Base-by-base conservation (phyloP, 192 early-diverging fungal genomes). In the Rhizoclosmatium globosum region DNA sequence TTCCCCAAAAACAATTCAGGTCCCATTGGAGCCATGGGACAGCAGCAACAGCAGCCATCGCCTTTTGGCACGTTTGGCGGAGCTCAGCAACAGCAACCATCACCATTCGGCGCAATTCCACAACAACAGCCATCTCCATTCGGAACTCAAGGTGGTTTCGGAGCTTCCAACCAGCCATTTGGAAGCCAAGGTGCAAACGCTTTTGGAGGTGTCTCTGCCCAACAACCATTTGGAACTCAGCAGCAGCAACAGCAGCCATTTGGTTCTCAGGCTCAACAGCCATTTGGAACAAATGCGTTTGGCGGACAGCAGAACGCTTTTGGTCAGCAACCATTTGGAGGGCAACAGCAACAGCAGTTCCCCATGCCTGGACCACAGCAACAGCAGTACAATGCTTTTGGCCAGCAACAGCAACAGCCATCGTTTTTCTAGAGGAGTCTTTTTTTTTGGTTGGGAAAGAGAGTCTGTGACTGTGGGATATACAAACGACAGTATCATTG, bases 311-410 rank as follows among this genome's bases (percentile, higher is more conserved):
- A 23, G 23, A 23, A 64, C 11, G 62, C 62, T 21, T 68, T 68
- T 68, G 66, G 66, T 11, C 81, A 59, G 39, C 19, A 41, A 0
- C n/a, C 53, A 7, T 21, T 39, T 13, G 68, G 68, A 21, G 76
- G 76, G n/a, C 21, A 56, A 11, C 78, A 64, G 17, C 47, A 57
- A 1, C 50, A 67, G 53, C 79, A 80, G 62, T 78, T 60, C 43
- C 39, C 31, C 13, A 23, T 21, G 62, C 57, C 77, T 68, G 9
- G 38, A 9, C 59, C 58, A 47, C 47, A 75, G 11, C 77, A 79
- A n/a, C 70, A 60, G 48, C 77, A 53, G 69, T 73, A 61, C 21
- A 74, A 74, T 74, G 72, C 44, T 2, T 74, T 74, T 45, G 72
- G 72, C 2, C 72, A 39, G 60, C 19, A 62, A 31, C 60, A 62